phyloP scores from a whole-genome alignment of 2,329 filamentous ascomycete genomes.

The Aspergillus niger region DNA sequence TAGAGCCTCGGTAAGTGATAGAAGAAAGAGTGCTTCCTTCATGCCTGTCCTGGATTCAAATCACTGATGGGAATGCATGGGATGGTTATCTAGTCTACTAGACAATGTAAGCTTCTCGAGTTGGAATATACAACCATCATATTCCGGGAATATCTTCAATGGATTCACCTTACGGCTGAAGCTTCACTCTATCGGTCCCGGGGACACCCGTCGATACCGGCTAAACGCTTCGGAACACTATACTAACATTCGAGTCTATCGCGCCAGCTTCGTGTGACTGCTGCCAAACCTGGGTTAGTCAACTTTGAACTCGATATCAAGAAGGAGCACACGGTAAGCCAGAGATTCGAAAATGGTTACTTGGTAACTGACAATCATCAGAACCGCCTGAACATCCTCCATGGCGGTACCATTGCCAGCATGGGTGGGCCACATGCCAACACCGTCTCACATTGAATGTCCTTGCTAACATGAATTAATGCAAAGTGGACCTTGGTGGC shows the following conservation, averaged over 20 bases:
- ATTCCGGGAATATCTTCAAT: no score
- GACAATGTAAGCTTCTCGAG: slow-evolving; percentile 41
- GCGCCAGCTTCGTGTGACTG: slow-evolving; percentile 60
- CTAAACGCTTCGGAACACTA: not conserved
- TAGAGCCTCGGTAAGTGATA: slow-evolving; percentile 75
- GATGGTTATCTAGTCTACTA: slow-evolving; percentile 29
- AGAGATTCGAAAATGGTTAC: no score
- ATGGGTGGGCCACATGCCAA: slow-evolving; percentile 44
- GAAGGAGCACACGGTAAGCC: slow-evolving; percentile 64
- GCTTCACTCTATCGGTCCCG: not conserved
- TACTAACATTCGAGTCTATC: slow-evolving; percentile 10
- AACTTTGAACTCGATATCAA: slow-evolving; percentile 66
- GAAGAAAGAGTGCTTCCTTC: not conserved
- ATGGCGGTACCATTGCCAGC: slow-evolving; percentile 68
- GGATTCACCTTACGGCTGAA: not conserved
- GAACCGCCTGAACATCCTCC: slow-evolving; percentile 67
- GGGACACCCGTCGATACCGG: not conserved
- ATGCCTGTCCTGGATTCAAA: not conserved
- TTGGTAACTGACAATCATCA: slow-evolving; percentile 29
- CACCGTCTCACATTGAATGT: not conserved
- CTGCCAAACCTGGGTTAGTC: slow-evolving; percentile 62
- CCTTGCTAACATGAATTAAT: not conserved
- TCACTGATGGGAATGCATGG: slow-evolving; percentile 6
- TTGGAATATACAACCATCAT: not conserved
- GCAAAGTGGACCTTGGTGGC: slow-evolving; percentile 63